phyloP scores from a whole-genome alignment of 331 rosid genomes.

The Phaseolus coccineus region DNA sequence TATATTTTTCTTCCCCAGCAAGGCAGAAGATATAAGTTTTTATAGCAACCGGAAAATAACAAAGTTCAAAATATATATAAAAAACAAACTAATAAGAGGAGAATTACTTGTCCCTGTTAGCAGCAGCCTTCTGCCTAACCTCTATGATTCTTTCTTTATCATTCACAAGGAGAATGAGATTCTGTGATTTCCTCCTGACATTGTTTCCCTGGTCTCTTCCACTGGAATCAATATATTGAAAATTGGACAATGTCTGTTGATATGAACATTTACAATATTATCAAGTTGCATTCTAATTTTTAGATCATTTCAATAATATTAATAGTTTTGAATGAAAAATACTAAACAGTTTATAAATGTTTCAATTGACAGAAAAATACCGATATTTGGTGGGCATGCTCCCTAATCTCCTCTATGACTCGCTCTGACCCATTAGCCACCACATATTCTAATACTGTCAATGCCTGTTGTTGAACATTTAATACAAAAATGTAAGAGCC shows the following conservation, averaged over 20 bases:
- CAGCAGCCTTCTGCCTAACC: conserved; percentile 92
- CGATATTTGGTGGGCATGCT: conserved; percentile 86
- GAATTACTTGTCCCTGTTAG: conserved; percentile 86
- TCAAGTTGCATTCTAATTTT: conserved; percentile 35
- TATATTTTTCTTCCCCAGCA: conserved; percentile 2
- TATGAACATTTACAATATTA: conserved; percentile 35
- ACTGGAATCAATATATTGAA: conserved; percentile 89
- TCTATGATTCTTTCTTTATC: conserved; percentile 85
- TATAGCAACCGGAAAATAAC: background rate
- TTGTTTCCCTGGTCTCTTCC: conserved; percentile 97
- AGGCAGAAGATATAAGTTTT: background rate
- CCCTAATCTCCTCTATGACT: conserved; percentile 85
- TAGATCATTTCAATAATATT: conserved; percentile 22
- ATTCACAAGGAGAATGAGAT: conserved; percentile 81
- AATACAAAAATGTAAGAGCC: background rate
- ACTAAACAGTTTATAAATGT: conserved; percentile 20
- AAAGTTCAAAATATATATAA: conserved; percentile 7
- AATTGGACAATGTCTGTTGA: conserved; percentile 77
- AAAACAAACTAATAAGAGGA: background rate
- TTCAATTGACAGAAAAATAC: conserved; percentile 52
- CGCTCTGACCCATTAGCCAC: conserved; percentile 90
- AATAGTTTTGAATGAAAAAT: background rate
- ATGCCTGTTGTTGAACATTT: conserved; percentile 55
- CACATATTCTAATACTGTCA: conserved; percentile 82
- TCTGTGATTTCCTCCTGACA: conserved; percentile 87